Evolutionary conservation across 169 alveolate species (phyloP), one percentile per base, ranked within the genome.

Genomic region (Eimeria mitis): DNA sequence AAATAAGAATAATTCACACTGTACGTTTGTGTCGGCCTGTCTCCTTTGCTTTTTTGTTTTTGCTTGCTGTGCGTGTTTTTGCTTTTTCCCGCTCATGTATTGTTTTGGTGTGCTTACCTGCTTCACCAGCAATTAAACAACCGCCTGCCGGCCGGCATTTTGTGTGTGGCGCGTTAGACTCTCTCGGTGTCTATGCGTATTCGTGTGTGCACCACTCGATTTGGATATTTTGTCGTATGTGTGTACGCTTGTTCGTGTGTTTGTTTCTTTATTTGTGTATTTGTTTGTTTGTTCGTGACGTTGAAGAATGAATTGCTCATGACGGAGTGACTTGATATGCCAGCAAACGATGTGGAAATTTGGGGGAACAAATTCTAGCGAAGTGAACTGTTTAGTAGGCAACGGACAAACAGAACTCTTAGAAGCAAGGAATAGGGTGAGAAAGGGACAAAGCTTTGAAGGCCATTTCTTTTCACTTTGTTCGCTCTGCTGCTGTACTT

Each of bases 1-100:
- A 95, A 70, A 95, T 95, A 19, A 88, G 90, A 28, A 95, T 95
- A 14, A 34, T 78, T 31, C 91, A 95, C 78, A 75, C 89, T 40
- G 96, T 94, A 23, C 37, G 92, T 25, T 44, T 31, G 5, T 28
- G 16, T 63, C 28, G 6, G 8, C 11, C n/a, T 59, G 0, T 28
- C 44, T 31, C 75, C 52, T 34, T 56, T 54, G 2, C 19, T 83
- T 14, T 9, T 2, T 83, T 28, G 28, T 34, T 28, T 31, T n/a
- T 63, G 8, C 1, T 21, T 21, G 8, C 5, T 21, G 44, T 37
- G 25, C n/a, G 56, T 59, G 1, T 37, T 7, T 61, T 56, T 37
- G 52, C 21, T 56, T 59, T 40, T 0, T 16, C 34, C 70, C 40
- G 49, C 1, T 14, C 49, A 31, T 68, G 21, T 4, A 1, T n/a